Evolutionary conservation across 2,329 filamentous ascomycete species (phyloP).

Genomic region (Cercospora zeina): DNA sequence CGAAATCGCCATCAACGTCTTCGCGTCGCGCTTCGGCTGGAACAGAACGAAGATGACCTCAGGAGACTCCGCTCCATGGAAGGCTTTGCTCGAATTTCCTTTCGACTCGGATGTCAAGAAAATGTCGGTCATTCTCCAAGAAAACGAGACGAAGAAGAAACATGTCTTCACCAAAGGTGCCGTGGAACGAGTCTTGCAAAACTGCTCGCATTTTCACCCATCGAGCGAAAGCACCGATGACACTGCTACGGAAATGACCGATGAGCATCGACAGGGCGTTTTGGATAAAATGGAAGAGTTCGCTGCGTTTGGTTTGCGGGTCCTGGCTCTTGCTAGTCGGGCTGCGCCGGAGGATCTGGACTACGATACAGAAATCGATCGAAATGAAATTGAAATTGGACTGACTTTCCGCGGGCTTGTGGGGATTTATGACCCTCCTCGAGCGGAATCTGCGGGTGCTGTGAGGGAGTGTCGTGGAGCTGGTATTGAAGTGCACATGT

Average conservation of each 20-base stretch:
- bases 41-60: conserved; percentile 29
- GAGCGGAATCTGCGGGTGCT: conserved; percentile 72
- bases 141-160: conserved; percentile 52
- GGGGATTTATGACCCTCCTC: conserved; percentile 67
- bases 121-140: conserved; percentile 68
- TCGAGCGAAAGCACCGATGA: conserved; percentile 36
- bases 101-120: conserved; percentile 75
- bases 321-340: conserved; percentile 58
- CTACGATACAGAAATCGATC: conserved; percentile 49
- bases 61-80: conserved; percentile 36
- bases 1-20: conserved; percentile 74
- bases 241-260: conserved; percentile 55
- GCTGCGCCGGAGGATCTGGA: conserved; percentile 56
- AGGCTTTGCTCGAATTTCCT: conserved; percentile 65
- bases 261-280: conserved; percentile 56
- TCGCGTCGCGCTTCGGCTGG: conserved; percentile 63
- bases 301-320: conserved; percentile 62
- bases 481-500: conserved; percentile 78
- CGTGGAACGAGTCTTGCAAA: conserved; percentile 66
- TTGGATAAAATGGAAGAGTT: conserved; percentile 68
- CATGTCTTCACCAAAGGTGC: conserved; percentile 66
- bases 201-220: conserved; percentile 51
- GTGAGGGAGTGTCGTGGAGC: conserved; percentile 69
- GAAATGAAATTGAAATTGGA: conserved; percentile 64
- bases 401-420: conserved; percentile 59